Evolutionary conservation across 208 protist genomes (phyloP).

Genomic region (Leishmania tarentolae): DNA sequence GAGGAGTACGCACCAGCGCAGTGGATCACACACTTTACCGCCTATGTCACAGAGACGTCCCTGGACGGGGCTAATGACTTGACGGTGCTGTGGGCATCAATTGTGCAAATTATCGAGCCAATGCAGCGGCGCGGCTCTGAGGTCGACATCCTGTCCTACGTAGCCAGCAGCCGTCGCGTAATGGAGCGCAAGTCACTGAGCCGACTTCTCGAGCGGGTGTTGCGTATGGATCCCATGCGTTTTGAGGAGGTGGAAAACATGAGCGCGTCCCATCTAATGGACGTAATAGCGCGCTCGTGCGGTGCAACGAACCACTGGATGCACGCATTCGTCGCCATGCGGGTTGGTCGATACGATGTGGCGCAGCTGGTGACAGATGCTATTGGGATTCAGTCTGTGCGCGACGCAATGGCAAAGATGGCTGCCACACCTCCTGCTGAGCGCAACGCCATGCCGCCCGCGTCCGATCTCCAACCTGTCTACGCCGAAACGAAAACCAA

Average conservation of each 20-base stretch:
- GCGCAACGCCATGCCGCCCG: constrained; percentile 39
- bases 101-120: constrained; percentile 51
- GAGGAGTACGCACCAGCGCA: constrained; percentile 49
- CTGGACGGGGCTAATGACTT: constrained; percentile 43
- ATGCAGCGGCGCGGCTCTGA: constrained; percentile 46
- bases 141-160: constrained; percentile 57
- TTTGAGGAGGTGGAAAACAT: constrained; percentile 65
- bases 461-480: constrained; percentile 49
- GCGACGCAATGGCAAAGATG: constrained; percentile 35
- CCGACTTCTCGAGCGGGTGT: constrained; percentile 41
- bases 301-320: constrained; percentile 58
- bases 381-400: constrained; percentile 45
- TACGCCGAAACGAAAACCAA: constrained; percentile 65
- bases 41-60: constrained; percentile 49
- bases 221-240: constrained; percentile 54
- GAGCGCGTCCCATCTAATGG: constrained; percentile 48
- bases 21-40: constrained; percentile 58
- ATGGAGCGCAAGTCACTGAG: constrained; percentile 71
- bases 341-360: constrained; percentile 78
- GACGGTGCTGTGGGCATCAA: constrained; percentile 58
- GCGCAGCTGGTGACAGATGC: constrained; percentile 45
- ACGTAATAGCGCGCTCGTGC: constrained; percentile 46
- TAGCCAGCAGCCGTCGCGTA: constrained; percentile 58
- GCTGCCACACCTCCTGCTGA: constrained; percentile 30
- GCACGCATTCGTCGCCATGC: constrained; percentile 74